phyloP scores from a whole-genome alignment of 192 early-diverging fungal species.

The Neocallimastix lanati region DNA sequence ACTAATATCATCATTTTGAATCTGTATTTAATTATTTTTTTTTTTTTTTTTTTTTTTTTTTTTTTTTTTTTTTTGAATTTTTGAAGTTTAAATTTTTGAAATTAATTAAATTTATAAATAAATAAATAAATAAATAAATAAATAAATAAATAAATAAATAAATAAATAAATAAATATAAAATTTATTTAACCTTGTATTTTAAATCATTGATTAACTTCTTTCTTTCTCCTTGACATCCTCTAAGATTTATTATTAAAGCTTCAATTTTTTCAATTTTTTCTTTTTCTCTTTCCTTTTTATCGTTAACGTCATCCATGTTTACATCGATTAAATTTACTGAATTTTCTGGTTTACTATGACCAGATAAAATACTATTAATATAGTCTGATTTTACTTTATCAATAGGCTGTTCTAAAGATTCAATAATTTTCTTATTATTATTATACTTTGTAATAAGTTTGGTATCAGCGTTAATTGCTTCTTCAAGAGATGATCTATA shows the following conservation, averaged over 20 bases:
- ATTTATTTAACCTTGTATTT: conserved; percentile 39
- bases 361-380: not conserved
- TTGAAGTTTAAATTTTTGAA: too few relatives aligned
- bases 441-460: conserved; percentile 11
- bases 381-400: not conserved
- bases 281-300: conserved; percentile 22
- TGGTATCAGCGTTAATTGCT: conserved; percentile 24
- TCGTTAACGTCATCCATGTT: conserved; percentile 20
- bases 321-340: conserved; percentile 28
- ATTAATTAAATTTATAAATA: not conserved
- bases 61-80: too few relatives aligned
- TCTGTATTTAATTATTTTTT: too few relatives aligned
- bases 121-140: not conserved
- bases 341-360: conserved; percentile 20
- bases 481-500: conserved; percentile 15
- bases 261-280: conserved; percentile 44
- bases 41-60: too few relatives aligned
- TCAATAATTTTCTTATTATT: conserved; percentile 15
- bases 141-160: conserved; percentile 1
- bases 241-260: conserved; percentile 38
- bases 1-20: conserved; percentile 76
- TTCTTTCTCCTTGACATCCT: conserved; percentile 36
- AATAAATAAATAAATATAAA: not conserved
- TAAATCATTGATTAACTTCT: conserved; percentile 46
- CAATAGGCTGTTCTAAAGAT: conserved; percentile 14